A percentile compares a stretch with the other conserved stretches of the same genome.
Conservation (phyloP, 805 yeast species). For the Ogataea trehaloabstinens region DNA sequence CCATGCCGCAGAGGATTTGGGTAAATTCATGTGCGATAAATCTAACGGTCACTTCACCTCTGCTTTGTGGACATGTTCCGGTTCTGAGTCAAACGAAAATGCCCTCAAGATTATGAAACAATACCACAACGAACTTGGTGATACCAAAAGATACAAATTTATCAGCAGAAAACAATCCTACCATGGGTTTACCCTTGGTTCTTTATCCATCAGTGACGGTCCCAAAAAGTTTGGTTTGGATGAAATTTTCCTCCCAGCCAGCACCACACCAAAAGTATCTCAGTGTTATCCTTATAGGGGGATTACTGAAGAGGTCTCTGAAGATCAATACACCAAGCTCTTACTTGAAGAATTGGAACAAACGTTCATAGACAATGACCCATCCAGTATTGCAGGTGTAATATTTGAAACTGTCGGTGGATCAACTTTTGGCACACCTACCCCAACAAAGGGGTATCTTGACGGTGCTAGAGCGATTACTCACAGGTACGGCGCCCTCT, state of each 20-base stretch:
- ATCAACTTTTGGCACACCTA: conserved; percentile 44
- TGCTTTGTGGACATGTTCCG: conserved; percentile 57
- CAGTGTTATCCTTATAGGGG: conserved; percentile 35
- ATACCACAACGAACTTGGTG: conserved; percentile 42
- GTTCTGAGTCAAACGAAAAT: conserved; percentile 77
- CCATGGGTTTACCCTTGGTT: conserved; percentile 49
- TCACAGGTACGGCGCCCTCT: conserved; percentile 49
- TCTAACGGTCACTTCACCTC: conserved; percentile 37
- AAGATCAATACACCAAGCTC: conserved; percentile 37
- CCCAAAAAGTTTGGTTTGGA: conserved; percentile 35
- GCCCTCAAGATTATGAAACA: conserved; percentile 67
- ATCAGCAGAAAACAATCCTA: conserved; percentile 45
- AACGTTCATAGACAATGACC: conserved; percentile 40
- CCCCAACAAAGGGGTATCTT: conserved; percentile 46
- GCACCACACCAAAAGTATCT: conserved; percentile 30
- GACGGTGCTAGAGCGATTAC: conserved; percentile 46
- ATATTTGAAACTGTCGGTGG: conserved; percentile 48
- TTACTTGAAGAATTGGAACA: conserved; percentile 42
- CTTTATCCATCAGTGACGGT: conserved; percentile 39
- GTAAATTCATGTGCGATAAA: conserved; percentile 41
- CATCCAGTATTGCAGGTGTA: conserved; percentile 42
- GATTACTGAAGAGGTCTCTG: conserved; percentile 33
- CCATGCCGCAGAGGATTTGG: conserved; percentile 41
- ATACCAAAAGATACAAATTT: conserved; percentile 37
- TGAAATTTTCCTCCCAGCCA: conserved; percentile 24